Conservation (phyloP, 192 early-diverging fungal genomes). For the Cetraspora pellucida region DNA sequence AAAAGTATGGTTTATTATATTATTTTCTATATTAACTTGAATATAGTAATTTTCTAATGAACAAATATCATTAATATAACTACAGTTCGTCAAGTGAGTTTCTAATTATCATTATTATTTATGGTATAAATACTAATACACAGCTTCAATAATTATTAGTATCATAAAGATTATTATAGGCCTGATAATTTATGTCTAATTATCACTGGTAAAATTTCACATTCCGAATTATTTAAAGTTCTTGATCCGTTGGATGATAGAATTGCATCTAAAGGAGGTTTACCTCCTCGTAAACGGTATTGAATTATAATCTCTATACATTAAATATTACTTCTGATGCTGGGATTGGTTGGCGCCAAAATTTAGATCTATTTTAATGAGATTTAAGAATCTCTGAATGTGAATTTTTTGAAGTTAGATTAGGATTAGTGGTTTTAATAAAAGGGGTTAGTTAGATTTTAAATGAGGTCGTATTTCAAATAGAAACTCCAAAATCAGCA, state of each 20-base stretch:
- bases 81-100: slow-evolving; percentile 27
- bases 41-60: not conserved
- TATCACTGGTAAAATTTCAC: slow-evolving; percentile 54
- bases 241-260: slow-evolving; percentile 55
- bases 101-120: not conserved
- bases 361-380: not conserved
- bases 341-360: not conserved
- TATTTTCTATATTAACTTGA: not conserved
- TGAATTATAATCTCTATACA: not conserved
- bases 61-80: not conserved
- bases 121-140: not conserved
- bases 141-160: slow-evolving; percentile 39
- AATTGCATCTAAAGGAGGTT: slow-evolving; percentile 53
- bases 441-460: too few species aligned
- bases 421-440: too few species aligned
- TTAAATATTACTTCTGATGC: not conserved
- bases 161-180: slow-evolving; percentile 62
- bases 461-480: not conserved
- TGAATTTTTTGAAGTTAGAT: too few species aligned
- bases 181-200: slow-evolving; percentile 65
- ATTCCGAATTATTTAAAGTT: slow-evolving; percentile 45
- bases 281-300: slow-evolving; percentile 51
- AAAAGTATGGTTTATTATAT: slow-evolving; percentile 46
- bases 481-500: not conserved
- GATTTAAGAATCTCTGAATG: too few species aligned